Evolutionary conservation across 805 yeast species (phyloP), one percentile per base, ranked within the genome.

Genomic region (Candida ortonii): DNA sequence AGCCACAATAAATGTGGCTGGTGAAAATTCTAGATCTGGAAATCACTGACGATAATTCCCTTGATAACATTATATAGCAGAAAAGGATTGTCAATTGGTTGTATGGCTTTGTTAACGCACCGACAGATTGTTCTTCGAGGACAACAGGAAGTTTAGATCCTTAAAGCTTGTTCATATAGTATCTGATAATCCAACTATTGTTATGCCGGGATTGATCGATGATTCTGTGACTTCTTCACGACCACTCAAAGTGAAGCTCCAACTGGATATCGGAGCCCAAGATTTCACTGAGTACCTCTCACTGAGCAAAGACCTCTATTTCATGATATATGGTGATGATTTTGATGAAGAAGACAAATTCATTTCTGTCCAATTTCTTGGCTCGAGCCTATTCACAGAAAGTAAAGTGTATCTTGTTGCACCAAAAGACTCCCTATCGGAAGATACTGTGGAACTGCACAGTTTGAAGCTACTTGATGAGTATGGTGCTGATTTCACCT

Each of bases 401-500:
- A 62, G 53, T 47, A 58, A 55, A 29, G 42, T 72, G 17, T 68
- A 56, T 41, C 65, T 60, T 27, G 54, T 72, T 7, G 43, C 55
- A 10, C 30, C 57, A 30, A 53, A 59, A 14, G 39, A 46, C 5
- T 29, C 37, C 1, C 42, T 61, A 7, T 51, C 49, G 1, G 40
- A 46, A 3, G 51, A 57, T 28, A 49, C 62, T 10, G 62, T 73
- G 3, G 61, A 56, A 19, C 53, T 73, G 29, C 55, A 64, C 22
- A 70, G 71, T 46, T 54, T 64, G 26, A 38, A 65, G 19, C 46
- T 61, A 15, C 53, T 73, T 21, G 39, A 50, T 24, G 41, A 45
- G 10, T 64, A 59, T 31, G 64, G 63, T 2, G 51, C 57, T 15
- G 59, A 64, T 27, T 61, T 74, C 48, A 73, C 78, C 1, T 43